A percentile compares a stretch with the other conserved stretches of the same genome.
Evolutionary conservation across 2,329 filamentous ascomycete genomes (phyloP).

Genomic region (Helicocarpus griseus): DNA sequence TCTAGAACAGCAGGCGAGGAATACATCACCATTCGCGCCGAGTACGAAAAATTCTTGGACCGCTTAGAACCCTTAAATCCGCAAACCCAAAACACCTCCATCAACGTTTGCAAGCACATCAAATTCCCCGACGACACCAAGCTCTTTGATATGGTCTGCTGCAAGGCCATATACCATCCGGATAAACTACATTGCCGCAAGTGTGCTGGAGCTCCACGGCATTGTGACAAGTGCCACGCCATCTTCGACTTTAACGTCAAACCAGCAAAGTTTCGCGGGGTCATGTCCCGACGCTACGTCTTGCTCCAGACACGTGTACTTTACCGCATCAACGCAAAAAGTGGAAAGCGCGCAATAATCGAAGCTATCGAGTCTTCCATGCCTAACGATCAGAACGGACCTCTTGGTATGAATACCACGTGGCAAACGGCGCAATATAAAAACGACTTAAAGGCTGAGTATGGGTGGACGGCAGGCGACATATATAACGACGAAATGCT

Average conservation of each 20-base stretch:
- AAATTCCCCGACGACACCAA: neutral
- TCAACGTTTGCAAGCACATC: neutral
- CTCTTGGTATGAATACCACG: neutral
- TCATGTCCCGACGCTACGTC: neutral
- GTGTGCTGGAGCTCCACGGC: neutral
- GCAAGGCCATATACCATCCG: neutral
- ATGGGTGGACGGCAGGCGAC: neutral
- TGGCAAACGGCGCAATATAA: neutral
- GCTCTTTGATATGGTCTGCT: neutral
- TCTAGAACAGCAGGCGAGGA: neutral
- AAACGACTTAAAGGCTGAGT: neutral
- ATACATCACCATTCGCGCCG: neutral
- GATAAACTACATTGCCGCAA: neutral
- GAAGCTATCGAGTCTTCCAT: neutral
- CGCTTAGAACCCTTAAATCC: neutral
- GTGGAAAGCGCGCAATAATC: neutral
- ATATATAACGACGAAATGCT: neutral
- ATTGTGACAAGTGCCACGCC: neutral
- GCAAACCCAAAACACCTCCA: neutral
- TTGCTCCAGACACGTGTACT: neutral
- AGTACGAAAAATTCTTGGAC: neutral
- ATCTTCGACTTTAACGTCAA: neutral
- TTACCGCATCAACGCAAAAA: neutral
- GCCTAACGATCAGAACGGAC: neutral
- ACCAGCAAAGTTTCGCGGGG: neutral